Conservation (phyloP, 106 monocot genomes). For the Dendrobium huoshanense region DNA sequence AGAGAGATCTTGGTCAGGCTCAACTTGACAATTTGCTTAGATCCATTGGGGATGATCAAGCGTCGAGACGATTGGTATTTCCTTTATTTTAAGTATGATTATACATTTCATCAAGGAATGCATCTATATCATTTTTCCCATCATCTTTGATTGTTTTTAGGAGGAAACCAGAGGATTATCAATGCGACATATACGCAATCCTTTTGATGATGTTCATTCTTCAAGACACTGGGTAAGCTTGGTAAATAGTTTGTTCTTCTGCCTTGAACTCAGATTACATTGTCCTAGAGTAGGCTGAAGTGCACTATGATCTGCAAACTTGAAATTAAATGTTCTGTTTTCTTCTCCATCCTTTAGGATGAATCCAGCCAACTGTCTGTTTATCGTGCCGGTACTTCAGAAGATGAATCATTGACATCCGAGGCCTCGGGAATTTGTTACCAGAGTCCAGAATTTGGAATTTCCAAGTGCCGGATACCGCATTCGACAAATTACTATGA, state of each 20-base stretch:
- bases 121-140: neutral
- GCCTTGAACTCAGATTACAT: neutral
- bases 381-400: slow-evolving; percentile 20
- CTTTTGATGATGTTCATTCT: neutral
- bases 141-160: neutral
- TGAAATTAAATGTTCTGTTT: slow-evolving; percentile 5
- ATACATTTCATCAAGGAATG: neutral
- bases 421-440: slow-evolving; percentile 34
- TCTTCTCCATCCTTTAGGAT: slow-evolving; percentile 19
- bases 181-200: neutral
- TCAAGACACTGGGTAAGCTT: slow-evolving; percentile 6
- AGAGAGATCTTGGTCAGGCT: slow-evolving; percentile 81
- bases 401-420: slow-evolving; percentile 52
- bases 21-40: slow-evolving; percentile 68
- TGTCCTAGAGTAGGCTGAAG: neutral
- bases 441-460: slow-evolving; percentile 25
- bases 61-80: slow-evolving; percentile 51
- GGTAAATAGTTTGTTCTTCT: neutral
- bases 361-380: slow-evolving; percentile 22
- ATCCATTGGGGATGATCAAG: slow-evolving; percentile 37
- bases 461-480: slow-evolving; percentile 13
- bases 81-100: neutral
- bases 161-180: neutral
- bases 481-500: slow-evolving; percentile 9
- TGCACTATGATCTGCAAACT: slow-evolving; percentile 1